phyloP scores from a whole-genome alignment of 2,329 filamentous ascomycete genomes.

The Grosmannia serpens region DNA sequence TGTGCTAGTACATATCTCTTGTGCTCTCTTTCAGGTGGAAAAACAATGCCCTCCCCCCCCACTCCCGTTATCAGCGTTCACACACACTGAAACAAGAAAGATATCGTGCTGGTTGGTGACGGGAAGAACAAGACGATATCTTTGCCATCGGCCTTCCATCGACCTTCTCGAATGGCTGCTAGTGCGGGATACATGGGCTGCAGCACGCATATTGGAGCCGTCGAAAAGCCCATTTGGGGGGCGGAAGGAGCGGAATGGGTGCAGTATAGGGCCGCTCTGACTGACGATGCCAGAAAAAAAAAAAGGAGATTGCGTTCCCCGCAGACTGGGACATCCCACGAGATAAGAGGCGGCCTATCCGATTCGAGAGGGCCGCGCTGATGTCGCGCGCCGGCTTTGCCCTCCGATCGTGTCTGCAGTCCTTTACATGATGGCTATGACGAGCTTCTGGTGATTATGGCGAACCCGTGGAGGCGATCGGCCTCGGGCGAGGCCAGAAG shows the following conservation, averaged over 20 bases:
- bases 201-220: neutral
- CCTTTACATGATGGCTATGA: too few species aligned
- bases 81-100: neutral
- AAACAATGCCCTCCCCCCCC: too few species aligned
- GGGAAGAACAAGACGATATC: neutral
- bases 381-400: too few species aligned
- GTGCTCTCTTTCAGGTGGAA: too few species aligned
- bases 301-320: neutral
- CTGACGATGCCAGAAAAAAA: neutral
- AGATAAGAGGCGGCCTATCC: constrained; percentile 1
- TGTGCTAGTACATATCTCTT: too few species aligned
- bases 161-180: constrained; percentile 10
- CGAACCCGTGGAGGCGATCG: too few species aligned
- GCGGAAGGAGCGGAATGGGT: neutral
- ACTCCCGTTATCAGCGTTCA: too few species aligned
- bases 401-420: too few species aligned
- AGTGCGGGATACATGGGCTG: neutral
- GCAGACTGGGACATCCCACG: neutral
- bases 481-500: too few species aligned
- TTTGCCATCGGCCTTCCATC: neutral
- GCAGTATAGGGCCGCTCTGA: neutral
- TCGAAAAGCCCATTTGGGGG: too few species aligned
- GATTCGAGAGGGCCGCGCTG: neutral
- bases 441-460: too few species aligned
- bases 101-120: too few species aligned